These are phyloP conservation scores for Aureobasidium zeae DNA, from an alignment of 2,329 filamentous ascomycete genomes.

Conservation along the genomic window DNA sequence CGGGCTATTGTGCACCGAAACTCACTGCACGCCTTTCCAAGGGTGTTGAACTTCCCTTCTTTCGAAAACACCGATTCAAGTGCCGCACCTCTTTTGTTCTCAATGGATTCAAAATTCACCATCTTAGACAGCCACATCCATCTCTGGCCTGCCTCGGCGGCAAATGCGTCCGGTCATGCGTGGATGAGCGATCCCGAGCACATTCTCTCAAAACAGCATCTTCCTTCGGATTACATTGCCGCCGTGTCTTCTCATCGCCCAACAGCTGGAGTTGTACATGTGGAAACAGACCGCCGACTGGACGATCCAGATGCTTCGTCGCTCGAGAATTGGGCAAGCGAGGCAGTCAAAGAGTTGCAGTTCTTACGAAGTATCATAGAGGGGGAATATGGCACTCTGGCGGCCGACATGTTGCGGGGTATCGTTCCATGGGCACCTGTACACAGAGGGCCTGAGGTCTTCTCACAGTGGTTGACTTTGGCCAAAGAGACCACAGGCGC, in stretches of 20 bases:
- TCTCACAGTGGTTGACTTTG: constrained; percentile 56
- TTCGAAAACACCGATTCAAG: no score
- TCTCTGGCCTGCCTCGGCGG: constrained; percentile 60
- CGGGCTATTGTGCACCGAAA: not conserved
- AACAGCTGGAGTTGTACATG: constrained; percentile 67
- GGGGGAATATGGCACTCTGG: constrained; percentile 29
- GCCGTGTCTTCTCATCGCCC: constrained; percentile 19
- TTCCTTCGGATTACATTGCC: constrained; percentile 33
- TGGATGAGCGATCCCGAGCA: constrained; percentile 54
- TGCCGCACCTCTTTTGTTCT: no score
- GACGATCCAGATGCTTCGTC: constrained; percentile 18
- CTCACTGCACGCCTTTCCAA: not conserved
- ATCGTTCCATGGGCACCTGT: constrained; percentile 84
- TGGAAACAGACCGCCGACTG: constrained; percentile 66
- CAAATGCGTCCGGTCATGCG: constrained; percentile 52
- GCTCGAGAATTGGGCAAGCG: constrained; percentile 50
- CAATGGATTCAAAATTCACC: not conserved
- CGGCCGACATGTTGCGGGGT: constrained; percentile 52
- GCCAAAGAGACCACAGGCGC: constrained; percentile 54
- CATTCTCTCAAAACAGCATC: constrained; percentile 55
- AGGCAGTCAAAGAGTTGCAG: constrained; percentile 62
- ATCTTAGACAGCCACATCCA: constrained; percentile 91
- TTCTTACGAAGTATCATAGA: constrained; percentile 59
- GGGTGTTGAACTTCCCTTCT: no score
- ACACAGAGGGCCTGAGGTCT: constrained; percentile 49